Percentiles rank a stretch among this genome's conserved stretches.
Evolutionary conservation across 1,284 basidiomycete genomes (phyloP).

Genomic region (Mycosarcoma mackinlayi): DNA sequence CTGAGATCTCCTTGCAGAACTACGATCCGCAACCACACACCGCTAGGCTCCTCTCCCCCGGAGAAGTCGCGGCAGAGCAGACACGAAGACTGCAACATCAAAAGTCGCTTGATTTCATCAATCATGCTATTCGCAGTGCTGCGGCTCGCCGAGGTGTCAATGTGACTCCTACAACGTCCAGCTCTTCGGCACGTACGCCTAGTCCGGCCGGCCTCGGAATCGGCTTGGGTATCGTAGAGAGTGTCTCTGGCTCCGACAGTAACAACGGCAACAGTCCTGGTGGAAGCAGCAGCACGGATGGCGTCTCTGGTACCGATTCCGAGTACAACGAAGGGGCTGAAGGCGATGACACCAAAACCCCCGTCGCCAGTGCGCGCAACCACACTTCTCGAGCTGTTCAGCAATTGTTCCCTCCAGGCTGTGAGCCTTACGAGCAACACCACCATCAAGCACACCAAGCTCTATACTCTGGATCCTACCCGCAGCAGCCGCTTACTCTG

Average conservation of each 20-base stretch:
- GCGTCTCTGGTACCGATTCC: conserved; percentile 19
- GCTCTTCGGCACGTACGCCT: conserved; percentile 18
- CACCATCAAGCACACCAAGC: conserved; percentile 33
- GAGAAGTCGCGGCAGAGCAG: conserved; percentile 24
- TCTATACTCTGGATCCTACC: conserved; percentile 7
- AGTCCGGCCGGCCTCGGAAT: conserved; percentile 62
- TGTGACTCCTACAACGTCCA: conserved; percentile 19
- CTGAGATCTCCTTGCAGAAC: conserved; percentile 44
- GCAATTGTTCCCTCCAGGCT: conserved; percentile 24
- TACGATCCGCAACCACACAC: conserved; percentile 31
- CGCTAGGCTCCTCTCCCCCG: conserved; percentile 22
- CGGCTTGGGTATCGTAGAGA: conserved; percentile 40
- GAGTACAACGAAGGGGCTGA: conserved; percentile 27
- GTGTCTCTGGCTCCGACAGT: conserved; percentile 14
- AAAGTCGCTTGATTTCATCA: conserved; percentile 68
- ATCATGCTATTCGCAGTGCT: conserved; percentile 67
- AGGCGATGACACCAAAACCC: conserved; percentile 26
- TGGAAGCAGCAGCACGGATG: conserved; percentile 27
- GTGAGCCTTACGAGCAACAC: conserved; percentile 38
- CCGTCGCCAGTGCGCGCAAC: conserved; percentile 14
- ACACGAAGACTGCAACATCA: conserved; percentile 58
- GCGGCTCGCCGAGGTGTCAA: conserved; percentile 58
- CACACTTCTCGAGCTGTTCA: neutral
- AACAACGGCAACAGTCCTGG: conserved; percentile 18
- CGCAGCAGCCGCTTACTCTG: conserved; percentile 29